Evolutionary conservation across 2,329 filamentous ascomycete species (phyloP), one percentile per base, ranked within the genome.

Genomic region (Zarea fungicola): DNA sequence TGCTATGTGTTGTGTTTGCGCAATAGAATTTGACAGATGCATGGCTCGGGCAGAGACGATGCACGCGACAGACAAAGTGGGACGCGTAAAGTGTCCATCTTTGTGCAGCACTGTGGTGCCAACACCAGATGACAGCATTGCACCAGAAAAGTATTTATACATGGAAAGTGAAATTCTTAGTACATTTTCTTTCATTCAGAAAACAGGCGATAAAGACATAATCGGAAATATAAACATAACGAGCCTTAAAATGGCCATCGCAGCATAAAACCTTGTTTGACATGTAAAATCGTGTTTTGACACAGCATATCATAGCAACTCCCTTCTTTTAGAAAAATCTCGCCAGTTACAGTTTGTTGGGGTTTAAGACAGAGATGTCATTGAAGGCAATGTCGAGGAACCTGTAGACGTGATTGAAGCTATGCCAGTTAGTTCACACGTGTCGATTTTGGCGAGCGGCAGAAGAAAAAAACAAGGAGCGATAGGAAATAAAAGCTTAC

Each of bases 351-450:
- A 48, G 11, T 25, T 48, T 48, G 31, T 42, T 48, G 35, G 65
- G 61, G 6, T 50, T 52, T 54, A 61, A 45, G 29, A 62, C 40
- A 28, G 69, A 68, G 19, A 85, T 58, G 50, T 82, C 77, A 52
- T 71, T 73, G 61, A 75, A 82, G 5, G 78, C 78, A 40, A 89
- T 56, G 0, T 72, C 82, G 37, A 90, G 62, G 60, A 80, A 85
- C 50, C 77, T 70, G 67, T 84, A 90, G 56, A 91, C 76, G 57
- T 79, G 85, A 55, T 83, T 77, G 63, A 83, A 87, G 50, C 84
- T 82, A 39, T 40, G 23, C 18, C 2, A 5, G 47, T 52, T 35
- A 52, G 50, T 26, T 7, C 19, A 26, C 8, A 19, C 8, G 13
- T n/a, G n/a, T n/a, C n/a, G n/a, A n/a, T n/a, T n/a, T n/a, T n/a